These are phyloP conservation scores for Hanseniaspora sp. DNA, from an alignment of 1,139 yeast species.

Conservation along the genomic window DNA sequence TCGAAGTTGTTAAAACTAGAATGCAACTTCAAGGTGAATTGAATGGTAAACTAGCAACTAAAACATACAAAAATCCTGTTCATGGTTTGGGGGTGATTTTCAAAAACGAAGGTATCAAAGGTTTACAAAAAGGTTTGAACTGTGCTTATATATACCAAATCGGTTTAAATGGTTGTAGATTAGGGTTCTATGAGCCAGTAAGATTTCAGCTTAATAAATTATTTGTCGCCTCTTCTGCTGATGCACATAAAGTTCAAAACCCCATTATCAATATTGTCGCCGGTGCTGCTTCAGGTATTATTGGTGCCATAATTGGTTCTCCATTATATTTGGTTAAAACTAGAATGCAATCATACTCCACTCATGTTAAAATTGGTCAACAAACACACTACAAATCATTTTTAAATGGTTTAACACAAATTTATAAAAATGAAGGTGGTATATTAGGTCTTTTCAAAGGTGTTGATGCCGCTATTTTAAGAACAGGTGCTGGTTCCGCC, in stretches of 20 bases:
- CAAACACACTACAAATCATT: constrained; percentile 75
- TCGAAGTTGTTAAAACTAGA: constrained; percentile 84
- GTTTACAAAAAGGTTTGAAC: constrained; percentile 75
- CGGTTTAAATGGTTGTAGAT: constrained; percentile 83
- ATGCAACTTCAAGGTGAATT: constrained; percentile 96
- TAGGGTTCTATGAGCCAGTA: constrained; percentile 87
- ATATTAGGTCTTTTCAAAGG: constrained; percentile 74
- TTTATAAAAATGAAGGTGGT: constrained; percentile 55
- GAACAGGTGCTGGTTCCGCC: constrained; percentile 94
- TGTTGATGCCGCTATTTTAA: constrained; percentile 81
- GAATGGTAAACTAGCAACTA: constrained; percentile 39
- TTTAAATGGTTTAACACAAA: constrained; percentile 53
- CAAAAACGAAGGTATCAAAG: constrained; percentile 73
- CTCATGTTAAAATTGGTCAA: constrained; percentile 62
- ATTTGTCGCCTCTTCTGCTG: constrained; percentile 41
- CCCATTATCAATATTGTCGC: constrained; percentile 60
- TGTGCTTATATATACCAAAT: constrained; percentile 82
- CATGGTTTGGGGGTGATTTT: constrained; percentile 74
- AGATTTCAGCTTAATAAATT: constrained; percentile 48
- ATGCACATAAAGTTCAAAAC: constrained; percentile 45
- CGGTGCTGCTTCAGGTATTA: constrained; percentile 75
- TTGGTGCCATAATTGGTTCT: constrained; percentile 83
- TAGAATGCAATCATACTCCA: constrained; percentile 84
- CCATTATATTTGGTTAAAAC: constrained; percentile 89
- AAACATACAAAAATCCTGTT: constrained; percentile 64